Conservation (phyloP, 345 rosid species). For the Adansonia digitata region DNA sequence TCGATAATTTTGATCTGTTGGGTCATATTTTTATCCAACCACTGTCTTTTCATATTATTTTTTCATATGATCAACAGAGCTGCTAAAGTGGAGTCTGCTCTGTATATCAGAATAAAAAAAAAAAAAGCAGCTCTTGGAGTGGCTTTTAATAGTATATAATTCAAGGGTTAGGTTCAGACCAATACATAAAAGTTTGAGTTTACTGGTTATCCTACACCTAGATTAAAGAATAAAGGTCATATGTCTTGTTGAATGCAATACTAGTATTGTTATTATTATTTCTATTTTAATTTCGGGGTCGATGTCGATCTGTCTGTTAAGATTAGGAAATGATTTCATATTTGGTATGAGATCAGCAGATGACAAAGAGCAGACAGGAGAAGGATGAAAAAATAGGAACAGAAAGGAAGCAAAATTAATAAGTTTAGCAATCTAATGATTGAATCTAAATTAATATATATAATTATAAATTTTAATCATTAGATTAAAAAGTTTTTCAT, state of each 20-base stretch:
- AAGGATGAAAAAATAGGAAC: not conserved
- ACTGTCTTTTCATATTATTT: not conserved
- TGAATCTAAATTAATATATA: too few relatives aligned
- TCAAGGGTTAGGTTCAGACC: not conserved
- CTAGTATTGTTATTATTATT: not conserved
- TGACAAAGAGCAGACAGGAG: not conserved
- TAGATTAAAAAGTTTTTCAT: too few relatives aligned
- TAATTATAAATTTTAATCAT: too few relatives aligned
- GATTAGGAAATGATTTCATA: not conserved
- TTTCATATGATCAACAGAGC: not conserved
- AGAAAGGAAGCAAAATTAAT: too few relatives aligned
- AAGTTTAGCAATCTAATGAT: too few relatives aligned
- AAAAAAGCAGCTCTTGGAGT: not conserved
- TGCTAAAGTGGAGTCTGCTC: not conserved
- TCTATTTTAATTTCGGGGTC: not conserved
- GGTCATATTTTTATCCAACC: not conserved
- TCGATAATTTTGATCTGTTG: too few relatives aligned
- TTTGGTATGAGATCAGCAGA: not conserved
- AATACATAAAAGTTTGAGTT: not conserved
- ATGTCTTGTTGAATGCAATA: not conserved
- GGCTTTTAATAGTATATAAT: not conserved
- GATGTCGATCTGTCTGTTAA: not conserved
- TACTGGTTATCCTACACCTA: not conserved
- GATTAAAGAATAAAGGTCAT: not conserved
- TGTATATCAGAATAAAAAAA: not conserved